Evolutionary conservation across 2,329 filamentous ascomycete genomes (phyloP).

Genomic region (Fusarium pseudoanthophilum): DNA sequence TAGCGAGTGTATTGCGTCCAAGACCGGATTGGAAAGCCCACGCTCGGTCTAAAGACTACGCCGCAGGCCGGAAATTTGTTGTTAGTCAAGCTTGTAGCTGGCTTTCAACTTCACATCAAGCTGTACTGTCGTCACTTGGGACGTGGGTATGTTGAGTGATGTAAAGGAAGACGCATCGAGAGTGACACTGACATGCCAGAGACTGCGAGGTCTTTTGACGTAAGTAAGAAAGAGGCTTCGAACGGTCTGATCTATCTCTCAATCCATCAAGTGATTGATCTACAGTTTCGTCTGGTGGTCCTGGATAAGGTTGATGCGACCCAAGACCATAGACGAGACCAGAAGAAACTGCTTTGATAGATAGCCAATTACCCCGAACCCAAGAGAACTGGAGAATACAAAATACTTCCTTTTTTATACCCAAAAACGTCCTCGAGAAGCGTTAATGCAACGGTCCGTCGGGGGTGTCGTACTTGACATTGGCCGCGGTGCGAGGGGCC

Average conservation of each 20-base stretch:
- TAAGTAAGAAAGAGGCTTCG: fast-evolving
- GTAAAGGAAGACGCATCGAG: neutral
- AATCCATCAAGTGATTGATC: too few relatives aligned
- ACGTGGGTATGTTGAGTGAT: neutral
- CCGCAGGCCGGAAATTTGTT: too few relatives aligned
- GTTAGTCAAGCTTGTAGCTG: fast-evolving
- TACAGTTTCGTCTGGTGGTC: neutral
- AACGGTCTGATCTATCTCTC: fast-evolving
- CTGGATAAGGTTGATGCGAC: fast-evolving
- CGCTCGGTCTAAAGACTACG: too few relatives aligned
- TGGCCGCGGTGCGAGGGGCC: neutral
- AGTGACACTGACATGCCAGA: too few relatives aligned
- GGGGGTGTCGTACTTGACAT: neutral
- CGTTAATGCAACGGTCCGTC: too few relatives aligned
- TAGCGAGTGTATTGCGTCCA: too few relatives aligned
- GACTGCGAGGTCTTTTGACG: fast-evolving
- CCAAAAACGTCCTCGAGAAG: neutral
- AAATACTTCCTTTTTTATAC: fast-evolving
- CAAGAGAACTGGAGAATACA: fast-evolving
- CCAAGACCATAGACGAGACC: fast-evolving
- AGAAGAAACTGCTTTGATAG: neutral
- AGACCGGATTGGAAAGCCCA: too few relatives aligned
- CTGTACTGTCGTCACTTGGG: neutral
- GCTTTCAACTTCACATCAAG: neutral
- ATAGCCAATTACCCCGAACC: fast-evolving